Base-by-base conservation (phyloP, 176 grass and related monocot species). In the Cenchrus fungigraminus region DNA sequence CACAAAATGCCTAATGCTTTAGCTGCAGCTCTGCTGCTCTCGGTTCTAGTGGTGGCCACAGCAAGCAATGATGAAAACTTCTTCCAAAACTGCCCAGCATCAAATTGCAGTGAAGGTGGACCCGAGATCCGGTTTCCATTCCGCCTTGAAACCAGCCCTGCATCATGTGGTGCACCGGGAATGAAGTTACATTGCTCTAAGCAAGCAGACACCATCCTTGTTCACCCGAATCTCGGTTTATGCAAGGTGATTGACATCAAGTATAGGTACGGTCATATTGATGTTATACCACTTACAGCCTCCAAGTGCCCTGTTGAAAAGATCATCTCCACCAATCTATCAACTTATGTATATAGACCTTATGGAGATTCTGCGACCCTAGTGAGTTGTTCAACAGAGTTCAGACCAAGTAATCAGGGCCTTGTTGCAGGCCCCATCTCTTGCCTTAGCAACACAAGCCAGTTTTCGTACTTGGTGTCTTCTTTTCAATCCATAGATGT, bases 91-190 rank as follows among this genome's bases (percentile, higher is more conserved):
- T 92, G 93, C 51, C 3, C 28, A 16, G n/a, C 79, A 42, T 46
- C 57, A 1, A 69, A 9, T n/a, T 88, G 90, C 78, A 63, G 29
- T 4, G 20, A 65, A 64, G 45, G 13, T 1, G 53, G 82, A 37
- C 78, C 60, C 4, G 61, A 88, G 81, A 82, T 95, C 31, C 68
- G 87, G 12, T 92, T 82, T 71, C 90, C 93, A 0, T 88, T 87
- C 57, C 87, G 70, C 32, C 37, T 81, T 42, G 10, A 65, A 75
- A 86, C 49, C 22, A 90, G 54, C 73, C 12, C 22, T 1, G 9
- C 1, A 12, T 67, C 55, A 1, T 92, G 92, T 0, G 87, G 90
- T 22, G 84, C 76, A 25, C 82, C n/a, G 0, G 87, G 92, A n/a
- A 85, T 94, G 87, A 73, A 85, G 60, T 63, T 94, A 12, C 74